phyloP scores from a whole-genome alignment of 805 yeast genomes.

The Candida pini region DNA sequence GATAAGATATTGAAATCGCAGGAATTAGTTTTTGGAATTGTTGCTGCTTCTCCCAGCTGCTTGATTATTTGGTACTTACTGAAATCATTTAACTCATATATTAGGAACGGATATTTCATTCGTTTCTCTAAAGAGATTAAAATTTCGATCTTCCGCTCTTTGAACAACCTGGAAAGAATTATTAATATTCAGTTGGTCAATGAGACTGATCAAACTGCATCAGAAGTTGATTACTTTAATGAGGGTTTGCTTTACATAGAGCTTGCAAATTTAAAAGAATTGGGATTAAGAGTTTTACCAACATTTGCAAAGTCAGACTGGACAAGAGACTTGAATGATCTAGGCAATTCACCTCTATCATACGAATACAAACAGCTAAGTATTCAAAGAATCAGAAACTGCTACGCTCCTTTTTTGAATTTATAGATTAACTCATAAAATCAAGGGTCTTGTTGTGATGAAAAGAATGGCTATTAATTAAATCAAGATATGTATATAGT shows the following conservation, averaged over 20 bases:
- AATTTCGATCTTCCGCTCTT: slow-evolving; percentile 33
- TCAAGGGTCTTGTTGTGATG: no score
- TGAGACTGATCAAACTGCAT: slow-evolving; percentile 10
- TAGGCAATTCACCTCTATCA: slow-evolving; percentile 38
- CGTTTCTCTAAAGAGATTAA: slow-evolving; percentile 30
- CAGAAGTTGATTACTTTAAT: slow-evolving; percentile 28
- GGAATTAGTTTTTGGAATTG: slow-evolving; percentile 87
- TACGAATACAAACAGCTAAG: slow-evolving; percentile 38
- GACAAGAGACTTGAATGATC: slow-evolving; percentile 57
- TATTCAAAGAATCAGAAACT: slow-evolving; percentile 56
- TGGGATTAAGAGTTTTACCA: slow-evolving; percentile 49
- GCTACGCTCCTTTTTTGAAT: slow-evolving; percentile 35
- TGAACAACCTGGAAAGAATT: slow-evolving; percentile 39
- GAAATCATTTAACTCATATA: slow-evolving; percentile 24
- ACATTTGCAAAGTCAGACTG: slow-evolving; percentile 45
- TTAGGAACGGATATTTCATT: slow-evolving; percentile 33
- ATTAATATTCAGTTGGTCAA: slow-evolving; percentile 14
- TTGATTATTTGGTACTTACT: slow-evolving; percentile 47
- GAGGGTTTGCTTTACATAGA: slow-evolving; percentile 68
- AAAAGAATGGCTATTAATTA: no score
- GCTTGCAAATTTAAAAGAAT: slow-evolving; percentile 47
- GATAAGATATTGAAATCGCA: slow-evolving; percentile 86
- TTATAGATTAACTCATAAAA: no score
- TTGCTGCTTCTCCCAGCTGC: slow-evolving; percentile 81
- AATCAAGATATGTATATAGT: no score